Percentiles rank a stretch among this genome's conserved stretches.
Evolutionary conservation across 2,329 filamentous ascomycete species (phyloP).

Genomic region (Monosporascus sp.): DNA sequence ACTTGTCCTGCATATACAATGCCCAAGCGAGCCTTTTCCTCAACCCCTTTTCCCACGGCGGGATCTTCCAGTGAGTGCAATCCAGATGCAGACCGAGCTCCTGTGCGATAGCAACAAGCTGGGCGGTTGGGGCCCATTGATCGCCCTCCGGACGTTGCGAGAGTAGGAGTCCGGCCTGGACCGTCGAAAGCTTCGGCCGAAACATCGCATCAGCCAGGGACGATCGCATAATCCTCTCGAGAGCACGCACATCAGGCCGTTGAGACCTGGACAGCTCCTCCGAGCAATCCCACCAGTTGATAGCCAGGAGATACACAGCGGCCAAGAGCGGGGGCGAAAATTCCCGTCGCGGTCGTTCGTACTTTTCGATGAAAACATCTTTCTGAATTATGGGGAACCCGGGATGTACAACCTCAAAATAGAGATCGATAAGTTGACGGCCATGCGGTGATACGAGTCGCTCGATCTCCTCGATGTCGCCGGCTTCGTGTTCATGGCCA

Average conservation of each 20-base stretch:
- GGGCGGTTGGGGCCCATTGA: constrained; percentile 80
- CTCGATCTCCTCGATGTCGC: constrained; percentile 69
- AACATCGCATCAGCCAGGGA: constrained; percentile 73
- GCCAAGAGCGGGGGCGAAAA: constrained; percentile 74
- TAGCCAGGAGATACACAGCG: constrained; percentile 76
- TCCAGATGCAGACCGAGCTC: constrained; percentile 87
- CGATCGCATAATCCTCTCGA: constrained; percentile 69
- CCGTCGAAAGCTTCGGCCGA: constrained; percentile 73
- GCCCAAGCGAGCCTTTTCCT: constrained; percentile 86
- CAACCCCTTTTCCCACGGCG: constrained; percentile 78
- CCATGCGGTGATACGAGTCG: constrained; percentile 71
- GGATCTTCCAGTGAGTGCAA: constrained; percentile 81
- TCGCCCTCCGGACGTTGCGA: constrained; percentile 72
- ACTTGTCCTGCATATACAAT: constrained; percentile 90
- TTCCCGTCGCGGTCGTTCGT: constrained; percentile 65
- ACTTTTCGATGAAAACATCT: constrained; percentile 72
- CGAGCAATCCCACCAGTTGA: constrained; percentile 83
- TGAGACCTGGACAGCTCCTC: constrained; percentile 58
- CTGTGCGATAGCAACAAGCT: constrained; percentile 80
- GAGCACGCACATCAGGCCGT: constrained; percentile 65
- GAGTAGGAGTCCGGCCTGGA: constrained; percentile 71
- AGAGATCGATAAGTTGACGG: constrained; percentile 71
- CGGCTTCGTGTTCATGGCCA: constrained; percentile 63
- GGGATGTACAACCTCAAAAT: constrained; percentile 76
- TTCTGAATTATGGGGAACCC: constrained; percentile 81